Conservation (phyloP, 805 yeast species). For the Saccharomycopsis sp. region DNA sequence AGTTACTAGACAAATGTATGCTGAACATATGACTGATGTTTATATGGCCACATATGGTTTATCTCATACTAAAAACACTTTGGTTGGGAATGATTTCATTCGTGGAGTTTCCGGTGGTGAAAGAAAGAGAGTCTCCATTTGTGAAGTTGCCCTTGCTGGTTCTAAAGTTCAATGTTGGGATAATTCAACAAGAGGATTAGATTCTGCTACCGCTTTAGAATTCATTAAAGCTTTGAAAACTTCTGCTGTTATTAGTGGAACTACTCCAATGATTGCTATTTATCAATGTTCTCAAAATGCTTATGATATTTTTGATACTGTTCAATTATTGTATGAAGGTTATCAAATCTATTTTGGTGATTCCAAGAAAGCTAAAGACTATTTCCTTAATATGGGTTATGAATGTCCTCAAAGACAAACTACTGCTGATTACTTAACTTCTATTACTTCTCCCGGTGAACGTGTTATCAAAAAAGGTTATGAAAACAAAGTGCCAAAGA, state of each 20-base stretch:
- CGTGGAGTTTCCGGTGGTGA: constrained; percentile 74
- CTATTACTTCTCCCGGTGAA: constrained; percentile 44
- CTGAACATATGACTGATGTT: constrained; percentile 38
- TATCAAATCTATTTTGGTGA: constrained; percentile 43
- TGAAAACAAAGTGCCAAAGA: constrained; percentile 40
- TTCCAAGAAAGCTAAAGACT: constrained; percentile 35
- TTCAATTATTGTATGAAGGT: constrained; percentile 44
- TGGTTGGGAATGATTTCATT: constrained; percentile 56
- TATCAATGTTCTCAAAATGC: constrained; percentile 49
- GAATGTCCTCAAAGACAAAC: constrained; percentile 47
- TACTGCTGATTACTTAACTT: constrained; percentile 48
- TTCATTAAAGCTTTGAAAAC: constrained; percentile 44
- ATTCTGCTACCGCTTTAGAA: constrained; percentile 51
- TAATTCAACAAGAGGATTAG: constrained; percentile 58
- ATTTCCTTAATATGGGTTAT: constrained; percentile 44
- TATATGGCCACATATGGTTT: constrained; percentile 41
- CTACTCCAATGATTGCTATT: constrained; percentile 52
- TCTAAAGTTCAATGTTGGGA: constrained; percentile 44
- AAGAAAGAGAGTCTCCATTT: constrained; percentile 65
- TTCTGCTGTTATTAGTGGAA: constrained; percentile 35
- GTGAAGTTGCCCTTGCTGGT: constrained; percentile 44
- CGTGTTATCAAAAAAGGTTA: constrained; percentile 33
- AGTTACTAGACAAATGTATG: constrained; percentile 37
- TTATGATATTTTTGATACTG: constrained; percentile 44
- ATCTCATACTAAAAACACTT: constrained; percentile 48